Evolutionary conservation across 1,284 basidiomycete species (phyloP).

Genomic region (Jaminaea rosea): DNA sequence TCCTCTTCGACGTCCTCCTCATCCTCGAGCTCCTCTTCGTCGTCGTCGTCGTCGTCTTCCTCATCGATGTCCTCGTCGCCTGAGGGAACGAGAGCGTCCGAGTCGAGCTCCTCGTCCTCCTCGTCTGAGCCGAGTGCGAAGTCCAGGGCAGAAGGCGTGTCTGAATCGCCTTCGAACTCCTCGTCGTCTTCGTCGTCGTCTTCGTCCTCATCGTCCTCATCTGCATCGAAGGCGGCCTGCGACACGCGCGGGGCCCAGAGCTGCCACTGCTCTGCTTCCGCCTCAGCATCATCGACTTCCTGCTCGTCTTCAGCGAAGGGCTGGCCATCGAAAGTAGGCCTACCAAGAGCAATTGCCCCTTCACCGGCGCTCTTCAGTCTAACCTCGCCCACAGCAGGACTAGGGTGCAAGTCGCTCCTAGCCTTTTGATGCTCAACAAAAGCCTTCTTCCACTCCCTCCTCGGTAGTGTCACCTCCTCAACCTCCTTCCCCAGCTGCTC

Average conservation of each 20-base stretch:
- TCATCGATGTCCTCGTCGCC: conserved; percentile 4
- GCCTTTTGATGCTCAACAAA: conserved; percentile 1
- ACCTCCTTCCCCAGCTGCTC: conserved; percentile 7
- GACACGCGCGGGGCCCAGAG: background rate
- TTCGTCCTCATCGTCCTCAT: conserved; percentile 3
- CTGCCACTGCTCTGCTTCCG: conserved; percentile 4
- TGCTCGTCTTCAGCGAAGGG: background rate
- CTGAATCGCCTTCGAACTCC: conserved; percentile 14
- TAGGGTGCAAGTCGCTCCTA: conserved; percentile 3
- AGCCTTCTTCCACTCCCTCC: conserved; percentile 10
- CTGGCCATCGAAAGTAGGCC: background rate
- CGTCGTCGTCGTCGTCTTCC: background rate
- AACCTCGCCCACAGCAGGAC: background rate
- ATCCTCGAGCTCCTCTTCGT: conserved; percentile 5
- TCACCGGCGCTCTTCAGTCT: background rate
- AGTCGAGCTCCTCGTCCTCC: conserved; percentile 1
- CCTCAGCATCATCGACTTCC: conserved; percentile 6
- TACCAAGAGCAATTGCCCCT: background rate
- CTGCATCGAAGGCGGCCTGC: background rate
- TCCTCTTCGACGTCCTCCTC: conserved; percentile 10
- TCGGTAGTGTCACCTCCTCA: background rate
- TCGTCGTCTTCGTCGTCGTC: conserved; percentile 6
- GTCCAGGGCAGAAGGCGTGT: too few relatives aligned
- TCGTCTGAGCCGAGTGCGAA: too few relatives aligned
- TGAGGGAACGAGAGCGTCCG: background rate